These are phyloP conservation scores for Phytophthora pluvialis DNA, from an alignment of 352 stramenopile genomes.

Conservation along the genomic window DNA sequence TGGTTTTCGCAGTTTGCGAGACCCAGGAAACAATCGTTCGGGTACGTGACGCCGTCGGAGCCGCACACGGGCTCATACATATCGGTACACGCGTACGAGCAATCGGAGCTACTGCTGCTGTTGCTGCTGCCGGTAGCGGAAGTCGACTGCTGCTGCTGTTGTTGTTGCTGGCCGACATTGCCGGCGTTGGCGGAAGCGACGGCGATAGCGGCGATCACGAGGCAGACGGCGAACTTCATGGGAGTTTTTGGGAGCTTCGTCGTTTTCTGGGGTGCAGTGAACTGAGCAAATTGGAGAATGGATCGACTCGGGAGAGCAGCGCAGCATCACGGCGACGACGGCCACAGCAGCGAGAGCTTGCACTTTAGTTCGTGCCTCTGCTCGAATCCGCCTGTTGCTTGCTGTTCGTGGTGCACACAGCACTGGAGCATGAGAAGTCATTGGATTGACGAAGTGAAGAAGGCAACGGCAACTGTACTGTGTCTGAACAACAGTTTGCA, in stretches of 20 bases:
- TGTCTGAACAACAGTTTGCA: neutral
- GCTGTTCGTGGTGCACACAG: slow-evolving; percentile 14
- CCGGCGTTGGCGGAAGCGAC: neutral
- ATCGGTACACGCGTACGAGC: slow-evolving; percentile 11
- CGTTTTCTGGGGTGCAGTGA: neutral
- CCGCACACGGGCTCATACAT: slow-evolving; percentile 18
- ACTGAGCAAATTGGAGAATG: slow-evolving; percentile 24
- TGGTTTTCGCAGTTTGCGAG: slow-evolving; percentile 11
- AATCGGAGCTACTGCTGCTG: neutral
- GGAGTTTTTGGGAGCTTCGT: neutral
- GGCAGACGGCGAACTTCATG: slow-evolving; percentile 7
- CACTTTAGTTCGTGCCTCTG: slow-evolving; percentile 5
- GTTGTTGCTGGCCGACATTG: neutral
- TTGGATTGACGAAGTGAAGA: neutral
- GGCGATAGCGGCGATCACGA: slow-evolving; percentile 11
- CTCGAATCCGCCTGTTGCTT: slow-evolving; percentile 15
- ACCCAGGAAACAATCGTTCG: slow-evolving; percentile 15
- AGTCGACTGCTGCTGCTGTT: slow-evolving; percentile 3
- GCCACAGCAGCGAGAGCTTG: neutral
- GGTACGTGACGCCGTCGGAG: slow-evolving; percentile 24
- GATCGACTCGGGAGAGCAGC: slow-evolving; percentile 1
- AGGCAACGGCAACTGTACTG: neutral
- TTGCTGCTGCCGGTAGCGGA: slow-evolving; percentile 5
- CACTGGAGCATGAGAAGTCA: neutral
- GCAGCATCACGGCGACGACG: neutral